Conservation (phyloP, 192 early-diverging fungal genomes). For the Radiomyces spectabilis region DNA sequence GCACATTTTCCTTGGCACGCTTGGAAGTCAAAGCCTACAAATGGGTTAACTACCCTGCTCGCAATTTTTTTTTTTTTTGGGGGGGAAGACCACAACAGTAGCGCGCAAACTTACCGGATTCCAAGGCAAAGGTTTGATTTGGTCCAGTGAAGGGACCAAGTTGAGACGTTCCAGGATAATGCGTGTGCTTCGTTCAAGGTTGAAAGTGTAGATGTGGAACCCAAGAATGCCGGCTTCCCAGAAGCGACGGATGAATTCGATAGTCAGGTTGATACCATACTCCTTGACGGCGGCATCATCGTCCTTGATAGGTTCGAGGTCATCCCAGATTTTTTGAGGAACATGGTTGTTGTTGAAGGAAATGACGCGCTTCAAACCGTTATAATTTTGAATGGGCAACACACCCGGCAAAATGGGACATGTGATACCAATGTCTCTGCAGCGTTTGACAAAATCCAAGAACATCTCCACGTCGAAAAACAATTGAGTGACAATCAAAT, state of each 20-base stretch:
- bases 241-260: conserved; percentile 50
- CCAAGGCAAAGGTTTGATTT: conserved; percentile 28
- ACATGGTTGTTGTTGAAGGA: conserved; percentile 80
- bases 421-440: conserved; percentile 70
- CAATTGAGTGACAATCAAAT: conserved; percentile 90
- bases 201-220: conserved; percentile 96
- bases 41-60: no score
- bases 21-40: conserved; percentile 70
- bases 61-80: no score
- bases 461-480: conserved; percentile 92
- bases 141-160: conserved; percentile 65
- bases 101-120: conserved; percentile 27
- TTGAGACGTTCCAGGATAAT: conserved; percentile 82
- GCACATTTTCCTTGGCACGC: conserved; percentile 89
- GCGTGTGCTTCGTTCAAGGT: conserved; percentile 79
- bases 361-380: conserved; percentile 89
- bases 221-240: conserved; percentile 57
- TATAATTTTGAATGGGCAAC: conserved; percentile 95
- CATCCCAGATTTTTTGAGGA: conserved; percentile 78
- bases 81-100: no score
- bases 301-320: conserved; percentile 95
- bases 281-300: conserved; percentile 96
- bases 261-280: conserved; percentile 82
- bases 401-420: conserved; percentile 89
- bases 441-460: conserved; percentile 69